Evolutionary conservation across 1,139 yeast genomes (phyloP).

Genomic region (Yamadazyma triangularis): DNA sequence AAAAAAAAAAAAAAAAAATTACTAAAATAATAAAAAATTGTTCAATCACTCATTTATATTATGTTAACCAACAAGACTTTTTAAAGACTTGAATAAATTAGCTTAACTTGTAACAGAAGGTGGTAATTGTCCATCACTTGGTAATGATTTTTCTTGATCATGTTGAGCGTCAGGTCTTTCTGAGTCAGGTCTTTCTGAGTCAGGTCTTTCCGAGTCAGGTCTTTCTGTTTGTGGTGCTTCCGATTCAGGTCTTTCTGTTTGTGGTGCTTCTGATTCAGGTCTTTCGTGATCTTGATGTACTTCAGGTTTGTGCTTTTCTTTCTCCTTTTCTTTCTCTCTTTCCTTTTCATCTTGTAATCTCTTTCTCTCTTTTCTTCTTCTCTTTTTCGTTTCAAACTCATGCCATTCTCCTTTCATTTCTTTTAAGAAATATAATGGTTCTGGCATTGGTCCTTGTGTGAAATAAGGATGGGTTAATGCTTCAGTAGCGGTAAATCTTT

Average conservation of each 20-base stretch:
- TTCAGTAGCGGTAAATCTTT: conserved; percentile 78
- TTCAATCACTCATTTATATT: too few relatives aligned
- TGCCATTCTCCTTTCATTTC: conserved; percentile 86
- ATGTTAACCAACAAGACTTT: too few relatives aligned
- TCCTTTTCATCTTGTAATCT: conserved; percentile 33
- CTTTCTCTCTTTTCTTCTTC: conserved; percentile 60
- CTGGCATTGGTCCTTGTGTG: conserved; percentile 59
- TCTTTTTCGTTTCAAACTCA: conserved; percentile 89
- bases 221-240: background rate
- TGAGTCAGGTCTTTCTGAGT: background rate
- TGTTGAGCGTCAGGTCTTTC: background rate
- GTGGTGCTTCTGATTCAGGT: too few relatives aligned
- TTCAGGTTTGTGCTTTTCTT: too few relatives aligned
- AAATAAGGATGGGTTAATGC: conserved; percentile 83
- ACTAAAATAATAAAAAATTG: too few relatives aligned
- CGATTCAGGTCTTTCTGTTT: too few relatives aligned
- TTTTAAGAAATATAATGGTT: conserved; percentile 50
- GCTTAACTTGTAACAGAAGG: too few relatives aligned
- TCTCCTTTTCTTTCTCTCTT: conserved; percentile 5
- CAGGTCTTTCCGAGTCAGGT: background rate
- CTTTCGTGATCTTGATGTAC: too few relatives aligned
- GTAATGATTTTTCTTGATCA: too few relatives aligned
- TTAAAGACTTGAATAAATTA: too few relatives aligned
- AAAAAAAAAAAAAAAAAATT: too few relatives aligned
- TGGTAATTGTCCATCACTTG: too few relatives aligned